These are phyloP conservation scores for Scutellaria baicalensis DNA, from an alignment of 257 asterid genomes.

Conservation along the genomic window DNA sequence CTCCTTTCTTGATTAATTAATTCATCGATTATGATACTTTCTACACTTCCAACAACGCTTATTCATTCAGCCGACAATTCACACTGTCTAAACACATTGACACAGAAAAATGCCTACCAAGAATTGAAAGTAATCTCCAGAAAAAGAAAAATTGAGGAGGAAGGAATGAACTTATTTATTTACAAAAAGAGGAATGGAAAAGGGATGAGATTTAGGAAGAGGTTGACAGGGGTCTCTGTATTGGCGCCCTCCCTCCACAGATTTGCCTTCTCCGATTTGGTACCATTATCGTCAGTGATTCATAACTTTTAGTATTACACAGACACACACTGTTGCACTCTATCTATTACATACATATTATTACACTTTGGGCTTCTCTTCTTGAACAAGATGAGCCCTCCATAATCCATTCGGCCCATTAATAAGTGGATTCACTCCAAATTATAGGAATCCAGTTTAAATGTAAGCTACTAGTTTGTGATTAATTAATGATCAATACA, in stretches of 20 bases:
- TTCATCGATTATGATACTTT: background rate
- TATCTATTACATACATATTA: too few species aligned
- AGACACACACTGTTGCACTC: too few species aligned
- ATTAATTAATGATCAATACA: too few species aligned
- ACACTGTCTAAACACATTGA: background rate
- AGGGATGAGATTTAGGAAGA: background rate
- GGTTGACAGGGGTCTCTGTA: background rate
- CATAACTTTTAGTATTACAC: too few species aligned
- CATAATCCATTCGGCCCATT: too few species aligned
- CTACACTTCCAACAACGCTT: background rate
- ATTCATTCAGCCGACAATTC: background rate
- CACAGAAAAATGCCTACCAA: background rate
- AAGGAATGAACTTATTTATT: background rate
- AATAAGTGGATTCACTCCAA: too few species aligned
- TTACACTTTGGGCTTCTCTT: too few species aligned
- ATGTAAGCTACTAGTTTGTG: too few species aligned
- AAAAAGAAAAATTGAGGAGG: background rate
- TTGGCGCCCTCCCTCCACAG: slow-evolving; percentile 18
- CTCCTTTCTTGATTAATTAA: background rate
- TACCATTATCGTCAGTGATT: too few species aligned
- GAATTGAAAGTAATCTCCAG: background rate
- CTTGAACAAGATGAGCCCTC: too few species aligned
- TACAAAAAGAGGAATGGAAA: background rate
- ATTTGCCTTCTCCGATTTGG: background rate
- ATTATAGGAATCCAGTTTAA: too few species aligned